Base-by-base conservation (phyloP, 306 rosid species). In the Vigna trinervia region DNA sequence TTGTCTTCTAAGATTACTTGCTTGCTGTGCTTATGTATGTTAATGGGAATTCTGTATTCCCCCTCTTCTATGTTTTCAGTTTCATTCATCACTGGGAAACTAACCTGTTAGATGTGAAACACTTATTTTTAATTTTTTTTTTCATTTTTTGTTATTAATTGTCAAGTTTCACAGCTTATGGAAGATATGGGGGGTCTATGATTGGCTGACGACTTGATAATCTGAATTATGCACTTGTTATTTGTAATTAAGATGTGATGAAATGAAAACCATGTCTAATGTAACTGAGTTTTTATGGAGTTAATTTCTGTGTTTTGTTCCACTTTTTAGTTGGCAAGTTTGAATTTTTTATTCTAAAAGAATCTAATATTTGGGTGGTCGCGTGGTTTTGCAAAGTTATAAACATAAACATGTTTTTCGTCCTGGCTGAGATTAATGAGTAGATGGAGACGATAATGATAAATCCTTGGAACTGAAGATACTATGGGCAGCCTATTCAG, bases 401-500 rank as follows among this genome's bases (percentile, higher is more conserved):
- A 52, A 52, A 71, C 50, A 32, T 54, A 30, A 30, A 30, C 34
- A 30, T 30, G 81, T 61, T 5, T 77, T 46, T 68, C 8, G 60
- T 72, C 64, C 38, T 3, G 41, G 77, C 36, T 47, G 68, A 77
- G 69, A 43, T 57, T 58, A 58, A 32, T 77, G 39, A 74, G 79
- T 45, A 43, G 52, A 80, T 28, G 66, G 60, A 45, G 6, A 15
- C 23, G 12, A 64, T n/a, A 52, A 72, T 60, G 26, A 52, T 58
- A 5, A 56, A 73, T 77, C 20, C 57, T 78, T 71, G 56, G 19
- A 66, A 36, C 26, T 69, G 20, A 53, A 36, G 60, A 53, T 65
- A 10, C 43, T 36, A 15, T n/a, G 43, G 28, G n/a, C 36, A 54
- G 26, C 74, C 34, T 75, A 70, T 52, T 71, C 50, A 34, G 22